These are phyloP conservation scores for Bipolaris cookei DNA, from an alignment of 2,329 filamentous ascomycete species.

Conservation along the genomic window DNA sequence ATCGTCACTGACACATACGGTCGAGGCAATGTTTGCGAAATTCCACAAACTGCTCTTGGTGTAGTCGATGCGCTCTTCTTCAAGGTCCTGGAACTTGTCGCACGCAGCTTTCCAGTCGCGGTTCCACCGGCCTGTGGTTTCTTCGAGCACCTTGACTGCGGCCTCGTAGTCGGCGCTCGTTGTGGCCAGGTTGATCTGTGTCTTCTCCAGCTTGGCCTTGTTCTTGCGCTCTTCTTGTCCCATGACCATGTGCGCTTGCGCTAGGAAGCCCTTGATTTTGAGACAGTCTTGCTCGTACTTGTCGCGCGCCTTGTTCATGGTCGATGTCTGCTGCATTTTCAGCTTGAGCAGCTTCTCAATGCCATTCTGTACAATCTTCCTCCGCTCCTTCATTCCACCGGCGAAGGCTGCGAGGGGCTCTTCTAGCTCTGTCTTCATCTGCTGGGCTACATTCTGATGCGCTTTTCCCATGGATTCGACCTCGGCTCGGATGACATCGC, in stretches of 20 bases:
- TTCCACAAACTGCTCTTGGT: conserved; percentile 98
- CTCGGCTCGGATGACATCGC: conserved; percentile 87
- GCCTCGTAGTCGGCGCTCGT: conserved; percentile 94
- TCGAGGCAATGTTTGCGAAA: conserved; percentile 96
- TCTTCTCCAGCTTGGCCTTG: conserved; percentile 98
- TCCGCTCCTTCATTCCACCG: conserved; percentile 92
- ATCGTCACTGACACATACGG: conserved; percentile 97
- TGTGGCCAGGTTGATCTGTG: conserved; percentile 89
- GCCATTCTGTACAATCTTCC: conserved; percentile 93
- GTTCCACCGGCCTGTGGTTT: conserved; percentile 95
- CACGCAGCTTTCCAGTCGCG: conserved; percentile 97
- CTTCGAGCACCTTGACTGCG: conserved; percentile 90
- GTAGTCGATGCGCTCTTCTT: conserved; percentile 96
- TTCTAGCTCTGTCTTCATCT: conserved; percentile 96
- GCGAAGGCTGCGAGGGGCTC: conserved; percentile 91
- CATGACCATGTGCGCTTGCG: conserved; percentile 99
- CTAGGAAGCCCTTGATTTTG: conserved; percentile 97
- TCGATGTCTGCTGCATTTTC: conserved; percentile 88
- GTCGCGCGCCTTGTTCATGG: conserved; percentile 95
- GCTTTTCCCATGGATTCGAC: conserved; percentile 93
- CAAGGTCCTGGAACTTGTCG: conserved; percentile 97
- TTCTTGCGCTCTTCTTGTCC: conserved; percentile 98
- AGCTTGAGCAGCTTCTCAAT: conserved; percentile 93
- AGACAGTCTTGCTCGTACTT: conserved; percentile 97
- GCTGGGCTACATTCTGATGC: conserved; percentile 84